phyloP scores from a whole-genome alignment of 129 eudicot species.

The Sambucus nigra region DNA sequence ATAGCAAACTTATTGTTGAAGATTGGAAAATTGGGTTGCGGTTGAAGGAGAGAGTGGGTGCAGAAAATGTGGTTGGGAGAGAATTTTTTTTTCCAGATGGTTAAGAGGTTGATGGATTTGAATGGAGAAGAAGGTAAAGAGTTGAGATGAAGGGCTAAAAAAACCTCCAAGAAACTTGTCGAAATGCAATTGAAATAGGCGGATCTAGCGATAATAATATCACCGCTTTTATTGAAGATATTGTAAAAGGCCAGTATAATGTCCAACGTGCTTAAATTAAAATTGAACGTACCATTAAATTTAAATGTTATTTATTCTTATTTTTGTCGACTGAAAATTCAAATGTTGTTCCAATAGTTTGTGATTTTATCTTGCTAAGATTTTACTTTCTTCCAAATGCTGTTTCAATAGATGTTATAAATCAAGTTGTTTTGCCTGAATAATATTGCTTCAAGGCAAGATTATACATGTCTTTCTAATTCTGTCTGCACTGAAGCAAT shows the following conservation, averaged over 20 bases:
- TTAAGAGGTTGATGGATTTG: constrained; percentile 9
- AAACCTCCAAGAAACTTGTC: constrained; percentile 1
- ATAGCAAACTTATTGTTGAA: constrained; percentile 8
- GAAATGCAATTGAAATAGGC: not conserved
- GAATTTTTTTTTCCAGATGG: not conserved
- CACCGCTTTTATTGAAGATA: not conserved
- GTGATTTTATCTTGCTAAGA: no score
- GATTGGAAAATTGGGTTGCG: constrained; percentile 16
- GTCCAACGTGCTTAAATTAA: no score
- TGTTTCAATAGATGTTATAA: no score
- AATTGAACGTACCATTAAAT: no score
- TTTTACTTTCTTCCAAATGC: no score
- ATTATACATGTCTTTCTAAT: no score
- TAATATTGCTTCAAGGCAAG: no score
- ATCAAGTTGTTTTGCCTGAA: no score
- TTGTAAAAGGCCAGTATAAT: not conserved
- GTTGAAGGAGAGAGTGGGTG: not conserved
- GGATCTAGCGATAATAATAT: not conserved
- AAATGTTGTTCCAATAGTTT: no score
- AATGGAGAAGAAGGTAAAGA: constrained; percentile 3
- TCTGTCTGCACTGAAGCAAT: no score
- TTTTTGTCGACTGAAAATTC: no score
- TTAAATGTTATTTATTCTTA: no score
- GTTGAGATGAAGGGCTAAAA: not conserved
- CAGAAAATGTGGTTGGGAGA: constrained; percentile 5